A percentile compares a stretch with the other conserved stretches of the same genome.
These are phyloP conservation scores for Spergularia marina DNA, from an alignment of 148 eudicot species.

Conservation along the genomic window DNA sequence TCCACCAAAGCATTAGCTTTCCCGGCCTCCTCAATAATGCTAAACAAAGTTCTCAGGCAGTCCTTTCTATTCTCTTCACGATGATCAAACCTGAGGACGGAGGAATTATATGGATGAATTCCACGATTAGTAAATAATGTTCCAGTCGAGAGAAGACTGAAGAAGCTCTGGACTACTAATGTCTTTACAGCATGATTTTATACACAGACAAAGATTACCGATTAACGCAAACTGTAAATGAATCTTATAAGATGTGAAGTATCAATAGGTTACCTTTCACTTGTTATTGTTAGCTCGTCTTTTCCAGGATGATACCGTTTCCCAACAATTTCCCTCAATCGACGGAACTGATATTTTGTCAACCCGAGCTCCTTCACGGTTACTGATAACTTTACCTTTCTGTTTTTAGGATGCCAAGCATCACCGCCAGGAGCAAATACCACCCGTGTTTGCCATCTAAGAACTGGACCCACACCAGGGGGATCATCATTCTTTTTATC, in stretches of 20 bases:
- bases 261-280: constrained; percentile 66
- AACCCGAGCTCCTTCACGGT: constrained; percentile 93
- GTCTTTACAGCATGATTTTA: neutral
- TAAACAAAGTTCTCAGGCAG: constrained; percentile 75
- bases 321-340: constrained; percentile 84
- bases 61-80: constrained; percentile 99
- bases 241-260: neutral
- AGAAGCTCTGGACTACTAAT: neutral
- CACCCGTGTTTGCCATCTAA: constrained; percentile 77
- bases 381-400: constrained; percentile 85
- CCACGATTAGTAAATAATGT: neutral
- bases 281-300: constrained; percentile 88
- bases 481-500: constrained; percentile 64
- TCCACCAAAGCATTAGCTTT: constrained; percentile 73
- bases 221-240: neutral
- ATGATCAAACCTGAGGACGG: constrained; percentile 70
- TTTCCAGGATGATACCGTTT: constrained; percentile 77
- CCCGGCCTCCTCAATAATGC: constrained; percentile 80
- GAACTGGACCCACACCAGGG: constrained; percentile 90
- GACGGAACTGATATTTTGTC: constrained; percentile 73
- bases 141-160: neutral
- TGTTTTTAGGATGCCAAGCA: constrained; percentile 96
- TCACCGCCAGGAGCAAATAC: constrained; percentile 86
- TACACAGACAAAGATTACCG: neutral
- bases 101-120: neutral